A percentile compares a stretch with the other conserved stretches of the same genome.
Evolutionary conservation across 1,284 basidiomycete genomes (phyloP).

Genomic region (Porogramme epimiltina): DNA sequence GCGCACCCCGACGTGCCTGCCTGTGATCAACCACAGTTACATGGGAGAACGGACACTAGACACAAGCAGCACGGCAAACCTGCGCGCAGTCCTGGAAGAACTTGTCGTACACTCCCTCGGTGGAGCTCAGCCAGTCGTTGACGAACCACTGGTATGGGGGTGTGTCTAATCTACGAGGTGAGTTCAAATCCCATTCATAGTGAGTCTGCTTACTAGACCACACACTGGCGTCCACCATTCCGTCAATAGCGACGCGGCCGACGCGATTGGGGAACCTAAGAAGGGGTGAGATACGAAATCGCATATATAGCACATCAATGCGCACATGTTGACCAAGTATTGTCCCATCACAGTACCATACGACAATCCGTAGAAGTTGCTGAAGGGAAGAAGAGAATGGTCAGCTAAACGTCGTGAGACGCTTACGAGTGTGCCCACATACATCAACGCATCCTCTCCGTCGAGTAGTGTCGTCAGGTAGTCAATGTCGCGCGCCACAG

Average conservation of each 20-base stretch:
- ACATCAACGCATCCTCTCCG: constrained; percentile 44
- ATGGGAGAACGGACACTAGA: no score
- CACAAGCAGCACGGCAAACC: constrained; percentile 15
- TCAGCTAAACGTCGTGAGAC: constrained; percentile 27
- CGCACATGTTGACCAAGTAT: constrained; percentile 29
- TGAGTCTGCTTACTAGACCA: constrained; percentile 32
- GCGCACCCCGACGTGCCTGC: constrained; percentile 34
- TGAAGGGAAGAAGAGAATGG: constrained; percentile 9
- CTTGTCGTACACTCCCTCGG: constrained; percentile 35
- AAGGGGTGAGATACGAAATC: constrained; percentile 8
- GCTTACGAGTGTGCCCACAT: constrained; percentile 11
- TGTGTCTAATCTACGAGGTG: constrained; percentile 21
- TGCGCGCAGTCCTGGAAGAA: constrained; percentile 38
- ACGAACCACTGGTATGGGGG: constrained; percentile 38
- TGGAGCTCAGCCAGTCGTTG: constrained; percentile 29
- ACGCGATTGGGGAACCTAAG: constrained; percentile 26
- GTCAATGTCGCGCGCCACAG: constrained; percentile 45
- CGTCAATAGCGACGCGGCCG: constrained; percentile 28
- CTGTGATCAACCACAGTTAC: constrained; percentile 15
- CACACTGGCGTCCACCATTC: constrained; percentile 23
- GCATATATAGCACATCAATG: constrained; percentile 28
- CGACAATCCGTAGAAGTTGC: constrained; percentile 29
- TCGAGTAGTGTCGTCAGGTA: constrained; percentile 41
- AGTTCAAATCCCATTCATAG: background rate
- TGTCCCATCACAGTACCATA: constrained; percentile 30